Evolutionary conservation across 2,329 filamentous ascomycete genomes (phyloP), one percentile per base, ranked within the genome.

Genomic region (Acrocalymma vagum): DNA sequence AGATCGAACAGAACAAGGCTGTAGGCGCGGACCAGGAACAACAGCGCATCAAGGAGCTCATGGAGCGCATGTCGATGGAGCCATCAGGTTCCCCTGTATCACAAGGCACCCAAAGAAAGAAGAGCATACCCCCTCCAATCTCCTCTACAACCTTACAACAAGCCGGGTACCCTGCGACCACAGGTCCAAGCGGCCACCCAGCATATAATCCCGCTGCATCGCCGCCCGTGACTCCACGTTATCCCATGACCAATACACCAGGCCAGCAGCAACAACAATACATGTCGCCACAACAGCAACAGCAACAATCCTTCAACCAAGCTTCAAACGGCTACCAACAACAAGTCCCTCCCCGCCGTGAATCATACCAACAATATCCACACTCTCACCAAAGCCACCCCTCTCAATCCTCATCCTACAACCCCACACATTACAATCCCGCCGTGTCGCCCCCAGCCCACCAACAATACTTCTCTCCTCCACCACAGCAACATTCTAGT

Each of bases 21-120:
- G 82, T 79, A 34, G 86, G 74, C 24, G 90, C 91, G 21, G 91
- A 96, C 58, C 79, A 88, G 36, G 93, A 97, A 67, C 86, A 90
- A 41, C 90, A 95, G 61, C 83, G 93, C 39, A 74, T 99, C 40
- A 85, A 89, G 42, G 88, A 88, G 27, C 76, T 99, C 26, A 97
- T 99, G 94, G 92, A 96, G 63, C 84, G 92, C 38, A 93, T 97
- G 84, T 92, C 91, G 2, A 87, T 96, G 73, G 90, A 93, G 25
- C 65, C 67, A 8, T 69, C 67, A 1, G 52, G 51, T 6, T 67
- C 65, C 1, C 67, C 67, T 6, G 57, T 64, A 8, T 69, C 67
- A 10, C 48, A 53, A 24, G 58, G 58, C 20, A 44, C 55, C 8
- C 57, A 58, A 22, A 54, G 59, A 9, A 64, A 63, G 42, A 67